phyloP scores from a whole-genome alignment of 2,329 filamentous ascomycete species.

The Apiospora pterosperma region DNA sequence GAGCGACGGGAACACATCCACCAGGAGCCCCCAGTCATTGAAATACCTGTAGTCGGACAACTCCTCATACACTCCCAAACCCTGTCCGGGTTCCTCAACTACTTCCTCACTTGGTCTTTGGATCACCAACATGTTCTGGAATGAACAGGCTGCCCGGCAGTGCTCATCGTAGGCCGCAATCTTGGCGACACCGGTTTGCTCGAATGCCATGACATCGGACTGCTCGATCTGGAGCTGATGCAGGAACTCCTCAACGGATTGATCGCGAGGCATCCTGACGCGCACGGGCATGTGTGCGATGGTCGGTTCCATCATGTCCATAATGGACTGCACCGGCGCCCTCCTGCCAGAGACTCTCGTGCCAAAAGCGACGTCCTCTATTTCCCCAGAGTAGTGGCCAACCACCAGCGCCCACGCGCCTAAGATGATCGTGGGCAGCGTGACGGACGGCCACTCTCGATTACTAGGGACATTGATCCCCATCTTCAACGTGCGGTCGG shows the following conservation, averaged over 20 bases:
- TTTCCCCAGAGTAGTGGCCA: constrained; percentile 30
- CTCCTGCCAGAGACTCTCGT: constrained; percentile 35
- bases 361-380: constrained; percentile 36
- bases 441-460: background rate
- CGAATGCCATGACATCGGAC: background rate
- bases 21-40: background rate
- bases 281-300: constrained; percentile 41
- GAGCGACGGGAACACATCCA: background rate
- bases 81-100: background rate
- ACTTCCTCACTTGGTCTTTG: background rate
- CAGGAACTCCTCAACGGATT: background rate
- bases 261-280: constrained; percentile 13
- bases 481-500: background rate
- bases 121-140: background rate
- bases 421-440: constrained; percentile 27
- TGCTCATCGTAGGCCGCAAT: background rate
- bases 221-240: background rate
- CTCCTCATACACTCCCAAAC: background rate
- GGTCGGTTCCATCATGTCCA: constrained; percentile 20
- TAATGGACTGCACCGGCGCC: constrained; percentile 12
- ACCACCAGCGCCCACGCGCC: constrained; percentile 37
- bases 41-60: background rate
- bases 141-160: background rate
- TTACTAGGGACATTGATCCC: background rate
- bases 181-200: background rate